Evolutionary conservation across 257 asterid species (phyloP).

Genomic region (Avicennia marina): DNA sequence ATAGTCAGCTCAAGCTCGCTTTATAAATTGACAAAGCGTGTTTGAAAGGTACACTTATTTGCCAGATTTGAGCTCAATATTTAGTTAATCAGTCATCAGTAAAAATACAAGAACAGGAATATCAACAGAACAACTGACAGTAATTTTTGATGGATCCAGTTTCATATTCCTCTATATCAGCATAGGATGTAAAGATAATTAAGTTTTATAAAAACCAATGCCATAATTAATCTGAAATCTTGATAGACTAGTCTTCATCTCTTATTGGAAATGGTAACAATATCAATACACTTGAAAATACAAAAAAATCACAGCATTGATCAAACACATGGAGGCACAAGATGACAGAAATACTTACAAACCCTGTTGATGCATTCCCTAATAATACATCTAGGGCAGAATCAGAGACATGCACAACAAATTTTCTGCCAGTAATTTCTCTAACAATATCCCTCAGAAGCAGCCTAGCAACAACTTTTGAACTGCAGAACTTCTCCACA

Average conservation of each 20-base stretch:
- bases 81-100: too few relatives aligned
- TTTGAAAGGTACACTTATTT: too few relatives aligned
- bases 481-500: neutral
- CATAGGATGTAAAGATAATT: neutral
- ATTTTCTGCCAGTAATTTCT: neutral
- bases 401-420: neutral
- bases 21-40: too few relatives aligned
- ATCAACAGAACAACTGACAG: neutral
- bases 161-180: neutral
- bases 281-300: neutral
- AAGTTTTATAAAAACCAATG: too few relatives aligned
- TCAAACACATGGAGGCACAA: neutral
- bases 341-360: neutral
- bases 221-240: neutral
- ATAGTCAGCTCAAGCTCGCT: too few relatives aligned
- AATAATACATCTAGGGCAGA: neutral
- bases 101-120: neutral
- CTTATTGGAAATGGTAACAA: neutral
- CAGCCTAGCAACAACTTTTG: neutral
- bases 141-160: neutral
- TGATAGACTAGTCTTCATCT: too few relatives aligned
- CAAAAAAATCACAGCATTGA: neutral
- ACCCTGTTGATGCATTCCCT: neutral
- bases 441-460: conserved; percentile 6
- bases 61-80: too few relatives aligned